Evolutionary conservation across 768 basidiomycete genomes (phyloP).

Genomic region (Sutorius australiensis): DNA sequence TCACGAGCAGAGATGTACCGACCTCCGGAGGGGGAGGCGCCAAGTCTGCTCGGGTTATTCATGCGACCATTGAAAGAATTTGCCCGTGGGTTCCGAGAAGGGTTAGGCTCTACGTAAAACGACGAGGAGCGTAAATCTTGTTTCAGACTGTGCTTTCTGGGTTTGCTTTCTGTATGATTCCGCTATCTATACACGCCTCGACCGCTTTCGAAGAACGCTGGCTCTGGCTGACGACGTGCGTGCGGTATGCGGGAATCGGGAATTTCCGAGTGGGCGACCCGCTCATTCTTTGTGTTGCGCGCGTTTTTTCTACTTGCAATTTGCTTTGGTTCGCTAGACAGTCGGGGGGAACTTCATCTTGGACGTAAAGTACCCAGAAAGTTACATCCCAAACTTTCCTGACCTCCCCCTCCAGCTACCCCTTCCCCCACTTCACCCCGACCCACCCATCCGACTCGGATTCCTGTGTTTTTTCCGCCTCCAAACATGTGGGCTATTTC

Average conservation of each 20-base stretch:
- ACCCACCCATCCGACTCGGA: background rate
- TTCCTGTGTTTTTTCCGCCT: background rate
- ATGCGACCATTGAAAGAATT: slow-evolving; percentile 61
- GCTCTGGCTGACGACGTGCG: slow-evolving; percentile 16
- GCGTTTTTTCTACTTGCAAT: slow-evolving; percentile 16
- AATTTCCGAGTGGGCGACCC: slow-evolving; percentile 22
- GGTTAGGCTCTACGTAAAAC: slow-evolving; percentile 35
- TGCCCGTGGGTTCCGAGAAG: slow-evolving; percentile 64
- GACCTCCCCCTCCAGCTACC: background rate
- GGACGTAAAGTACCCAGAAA: slow-evolving; percentile 12
- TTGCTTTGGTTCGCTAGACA: slow-evolving; percentile 4
- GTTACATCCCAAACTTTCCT: background rate
- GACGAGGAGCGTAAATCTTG: background rate
- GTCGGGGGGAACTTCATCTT: slow-evolving; percentile 8
- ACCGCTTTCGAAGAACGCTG: background rate
- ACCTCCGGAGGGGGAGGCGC: slow-evolving; percentile 42
- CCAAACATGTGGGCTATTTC: slow-evolving; percentile 21
- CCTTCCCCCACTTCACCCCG: slow-evolving; percentile 1
- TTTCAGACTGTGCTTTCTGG: background rate
- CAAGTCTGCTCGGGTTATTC: slow-evolving; percentile 56
- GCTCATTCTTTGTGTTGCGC: slow-evolving; percentile 9
- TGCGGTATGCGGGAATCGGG: slow-evolving; percentile 25
- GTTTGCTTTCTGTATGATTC: slow-evolving; percentile 8
- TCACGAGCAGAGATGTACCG: slow-evolving; percentile 46
- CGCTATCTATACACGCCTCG: slow-evolving; percentile 3